Evolutionary conservation across 2,329 filamentous ascomycete species (phyloP).

Genomic region (Myriosclerotinia curreyana): DNA sequence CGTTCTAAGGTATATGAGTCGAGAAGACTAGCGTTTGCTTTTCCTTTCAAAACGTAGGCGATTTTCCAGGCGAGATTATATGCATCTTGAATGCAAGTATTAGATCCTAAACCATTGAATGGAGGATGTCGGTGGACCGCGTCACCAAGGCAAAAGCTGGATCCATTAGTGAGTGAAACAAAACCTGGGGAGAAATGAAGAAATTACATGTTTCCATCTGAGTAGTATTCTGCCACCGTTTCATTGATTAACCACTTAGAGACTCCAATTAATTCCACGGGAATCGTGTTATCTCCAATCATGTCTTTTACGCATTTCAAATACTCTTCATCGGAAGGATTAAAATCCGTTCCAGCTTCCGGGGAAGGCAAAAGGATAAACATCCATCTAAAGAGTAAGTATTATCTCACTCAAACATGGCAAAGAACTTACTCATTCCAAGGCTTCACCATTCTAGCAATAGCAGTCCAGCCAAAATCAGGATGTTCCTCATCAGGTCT

Average conservation of each 20-base stretch:
- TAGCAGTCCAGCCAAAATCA: conserved; percentile 49
- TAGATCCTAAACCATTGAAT: conserved; percentile 54
- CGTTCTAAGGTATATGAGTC: conserved; percentile 47
- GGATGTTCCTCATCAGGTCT: conserved; percentile 52
- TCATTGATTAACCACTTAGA: conserved; percentile 62
- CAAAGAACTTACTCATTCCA: conserved; percentile 49
- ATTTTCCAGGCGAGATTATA: conserved; percentile 57
- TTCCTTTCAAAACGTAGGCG: conserved; percentile 46
- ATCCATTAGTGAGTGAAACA: neutral
- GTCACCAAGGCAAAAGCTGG: conserved; percentile 50
- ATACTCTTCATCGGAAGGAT: conserved; percentile 49
- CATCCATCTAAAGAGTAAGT: conserved; percentile 47
- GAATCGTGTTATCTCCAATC: conserved; percentile 53
- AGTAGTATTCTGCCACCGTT: conserved; percentile 55
- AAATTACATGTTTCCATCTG: conserved; percentile 37
- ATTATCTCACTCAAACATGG: neutral
- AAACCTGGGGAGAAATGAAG: no score
- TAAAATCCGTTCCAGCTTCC: conserved; percentile 41
- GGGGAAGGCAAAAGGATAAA: conserved; percentile 51
- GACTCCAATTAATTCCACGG: conserved; percentile 51
- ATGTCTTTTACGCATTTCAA: conserved; percentile 46
- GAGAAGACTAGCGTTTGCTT: conserved; percentile 43
- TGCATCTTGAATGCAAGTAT: conserved; percentile 57
- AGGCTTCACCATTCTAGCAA: conserved; percentile 59
- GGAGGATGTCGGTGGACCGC: conserved; percentile 58